Evolutionary conservation across 2,329 filamentous ascomycete genomes (phyloP), one percentile per base, ranked within the genome.

Genomic region (Venturia effusa): DNA sequence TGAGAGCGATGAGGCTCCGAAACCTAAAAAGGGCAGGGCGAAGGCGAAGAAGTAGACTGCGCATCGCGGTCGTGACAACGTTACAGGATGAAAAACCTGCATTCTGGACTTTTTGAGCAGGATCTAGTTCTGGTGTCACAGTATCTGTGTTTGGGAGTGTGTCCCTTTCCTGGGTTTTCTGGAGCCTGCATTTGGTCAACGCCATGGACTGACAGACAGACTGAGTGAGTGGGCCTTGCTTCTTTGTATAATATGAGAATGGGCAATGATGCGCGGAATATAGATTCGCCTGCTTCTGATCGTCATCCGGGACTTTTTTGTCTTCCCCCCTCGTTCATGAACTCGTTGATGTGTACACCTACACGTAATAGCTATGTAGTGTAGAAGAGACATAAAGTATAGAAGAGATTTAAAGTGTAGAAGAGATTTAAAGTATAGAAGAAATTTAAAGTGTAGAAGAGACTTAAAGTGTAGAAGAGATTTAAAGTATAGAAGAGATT

Each of bases 21-120:
- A 83, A 68, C 77, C 82, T 1, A 81, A 81, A 68, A 71, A 71
- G 64, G 71, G 68, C 1, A 84, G 80, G 67, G 78, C 74, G 1
- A 84, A 82, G 73, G 78, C 71, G 1, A 84, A 82, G 62, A 64
- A 64, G 37, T 57, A 34, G 30, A n/a, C 7, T 34, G 19, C 27
- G 19, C 30, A 57, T 11, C 15, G 51, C 27, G 34, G 4, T 30
- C 8, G 1, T 13, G 5, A 57, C 15, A 57, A 34, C 51, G 51
- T 17, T 30, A n/a, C 30, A 34, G 34, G n/a, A n/a, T 19, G 5
- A 34, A 19, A 27, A 57, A 6, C 30, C 19, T 32, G 45, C 2
- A 34, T 0, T 11, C 34, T 22, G 34, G 51, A 19, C 19, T 57
- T 27, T 57, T 34, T n/a, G 27, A 57, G 17, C n/a, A 34, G 51